Evolutionary conservation across 2,329 filamentous ascomycete genomes (phyloP).

Genomic region (Knoxdaviesia proteae): DNA sequence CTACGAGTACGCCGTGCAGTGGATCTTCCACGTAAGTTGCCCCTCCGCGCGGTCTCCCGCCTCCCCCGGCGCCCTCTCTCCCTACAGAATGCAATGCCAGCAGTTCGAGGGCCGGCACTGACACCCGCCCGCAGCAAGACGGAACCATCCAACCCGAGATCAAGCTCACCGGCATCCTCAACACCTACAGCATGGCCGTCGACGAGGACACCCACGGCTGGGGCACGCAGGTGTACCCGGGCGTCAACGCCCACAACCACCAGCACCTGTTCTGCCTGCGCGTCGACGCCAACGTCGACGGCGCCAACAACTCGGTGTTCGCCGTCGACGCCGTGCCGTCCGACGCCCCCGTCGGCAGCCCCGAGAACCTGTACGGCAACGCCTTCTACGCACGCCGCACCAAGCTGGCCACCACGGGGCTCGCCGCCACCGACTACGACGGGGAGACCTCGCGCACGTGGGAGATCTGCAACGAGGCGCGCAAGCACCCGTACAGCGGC

Average conservation of each 20-base stretch:
- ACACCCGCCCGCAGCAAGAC: slow-evolving; percentile 37
- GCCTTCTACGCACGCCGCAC: slow-evolving; percentile 76
- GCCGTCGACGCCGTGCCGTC: slow-evolving; percentile 56
- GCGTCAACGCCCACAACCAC: slow-evolving; percentile 89
- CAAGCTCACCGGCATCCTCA: slow-evolving; percentile 78
- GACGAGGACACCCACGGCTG: slow-evolving; percentile 69
- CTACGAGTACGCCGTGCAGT: slow-evolving; percentile 69
- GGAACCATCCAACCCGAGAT: slow-evolving; percentile 84
- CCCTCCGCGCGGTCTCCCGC: too few relatives aligned
- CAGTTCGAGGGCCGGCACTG: slow-evolving; percentile 1
- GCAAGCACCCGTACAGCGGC: slow-evolving; percentile 66
- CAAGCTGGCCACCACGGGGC: slow-evolving; percentile 48
- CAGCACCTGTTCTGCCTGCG: slow-evolving; percentile 89
- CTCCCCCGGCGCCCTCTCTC: too few relatives aligned
- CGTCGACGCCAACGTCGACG: slow-evolving; percentile 72
- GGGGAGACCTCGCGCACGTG: slow-evolving; percentile 62
- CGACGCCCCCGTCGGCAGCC: slow-evolving; percentile 50
- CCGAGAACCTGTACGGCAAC: slow-evolving; percentile 75
- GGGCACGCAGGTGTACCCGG: slow-evolving; percentile 78
- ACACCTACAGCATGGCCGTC: slow-evolving; percentile 67
- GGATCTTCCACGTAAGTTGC: slow-evolving; percentile 50
- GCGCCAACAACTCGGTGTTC: slow-evolving; percentile 66
- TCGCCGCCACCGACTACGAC: slow-evolving; percentile 62
- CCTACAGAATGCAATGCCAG: too few relatives aligned
- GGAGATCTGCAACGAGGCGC: slow-evolving; percentile 75